These are phyloP conservation scores for Thielaviopsis ethacetica DNA, from an alignment of 2,329 filamentous ascomycete species.

Conservation along the genomic window DNA sequence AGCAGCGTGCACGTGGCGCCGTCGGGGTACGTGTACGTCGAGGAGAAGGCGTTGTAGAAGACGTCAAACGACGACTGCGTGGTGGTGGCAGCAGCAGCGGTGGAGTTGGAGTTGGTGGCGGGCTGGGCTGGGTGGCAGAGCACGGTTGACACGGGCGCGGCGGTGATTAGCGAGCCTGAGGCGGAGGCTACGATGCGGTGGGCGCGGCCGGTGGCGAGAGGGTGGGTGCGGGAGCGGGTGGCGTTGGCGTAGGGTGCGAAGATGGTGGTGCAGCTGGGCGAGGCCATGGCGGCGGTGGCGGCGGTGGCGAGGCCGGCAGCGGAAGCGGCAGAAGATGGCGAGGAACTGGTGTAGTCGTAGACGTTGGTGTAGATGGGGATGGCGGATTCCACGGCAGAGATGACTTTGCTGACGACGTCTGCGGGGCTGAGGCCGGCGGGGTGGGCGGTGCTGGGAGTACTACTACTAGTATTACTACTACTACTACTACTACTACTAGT, in stretches of 20 bases:
- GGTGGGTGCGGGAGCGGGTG: not conserved
- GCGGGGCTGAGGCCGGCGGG: not conserved
- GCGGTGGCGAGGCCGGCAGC: not conserved
- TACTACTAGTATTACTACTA: too few species aligned
- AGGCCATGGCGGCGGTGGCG: not conserved
- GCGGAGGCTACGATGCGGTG: not conserved
- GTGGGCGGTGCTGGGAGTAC: too few species aligned
- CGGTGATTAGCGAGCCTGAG: slow-evolving; percentile 1
- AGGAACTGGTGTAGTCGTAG: not conserved
- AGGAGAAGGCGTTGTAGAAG: not conserved
- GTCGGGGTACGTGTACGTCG: slow-evolving; percentile 6
- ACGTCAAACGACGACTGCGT: slow-evolving; percentile 1
- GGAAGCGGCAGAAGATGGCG: not conserved
- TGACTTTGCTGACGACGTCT: not conserved
- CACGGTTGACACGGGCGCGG: slow-evolving; percentile 4
- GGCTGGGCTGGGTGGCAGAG: not conserved
- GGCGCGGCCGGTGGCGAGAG: not conserved
- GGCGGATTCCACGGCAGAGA: not conserved
- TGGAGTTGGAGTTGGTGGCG: too few species aligned
- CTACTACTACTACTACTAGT: too few species aligned
- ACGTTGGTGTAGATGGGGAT: slow-evolving; percentile 3
- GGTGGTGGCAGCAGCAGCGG: too few species aligned
- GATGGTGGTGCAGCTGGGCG: slow-evolving; percentile 6
- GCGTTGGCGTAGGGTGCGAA: slow-evolving; percentile 8
- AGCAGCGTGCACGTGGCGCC: slow-evolving; percentile 20